Percentiles rank a stretch among this genome's conserved stretches.
Evolutionary conservation across 2,329 filamentous ascomycete genomes (phyloP).

Genomic region (Sporothrix dimorphospora): DNA sequence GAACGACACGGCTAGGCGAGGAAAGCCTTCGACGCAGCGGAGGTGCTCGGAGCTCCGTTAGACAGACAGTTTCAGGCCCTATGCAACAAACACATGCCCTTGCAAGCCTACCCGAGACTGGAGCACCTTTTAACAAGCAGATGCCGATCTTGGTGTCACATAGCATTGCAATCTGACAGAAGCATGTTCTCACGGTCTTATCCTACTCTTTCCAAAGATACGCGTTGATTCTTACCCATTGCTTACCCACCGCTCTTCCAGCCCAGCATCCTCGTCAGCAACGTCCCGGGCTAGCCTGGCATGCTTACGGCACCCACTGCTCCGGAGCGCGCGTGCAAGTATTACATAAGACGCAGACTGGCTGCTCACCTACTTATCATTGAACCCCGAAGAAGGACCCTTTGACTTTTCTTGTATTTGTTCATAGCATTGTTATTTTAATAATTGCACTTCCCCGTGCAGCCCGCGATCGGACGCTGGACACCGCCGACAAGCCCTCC

Average conservation of each 20-base stretch:
- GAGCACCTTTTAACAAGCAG: not conserved
- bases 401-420: not conserved
- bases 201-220: not conserved
- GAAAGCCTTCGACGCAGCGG: slow-evolving; percentile 2
- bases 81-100: not conserved
- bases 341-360: not conserved
- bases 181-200: not conserved
- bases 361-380: not conserved
- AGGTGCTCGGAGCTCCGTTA: slow-evolving; percentile 25
- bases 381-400: not conserved
- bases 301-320: not conserved
- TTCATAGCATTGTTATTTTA: slow-evolving; percentile 16
- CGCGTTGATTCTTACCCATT: no score
- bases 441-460: not conserved
- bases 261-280: not conserved
- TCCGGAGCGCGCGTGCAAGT: not conserved
- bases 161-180: not conserved
- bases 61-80: not conserved
- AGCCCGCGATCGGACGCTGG: not conserved
- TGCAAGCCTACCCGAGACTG: not conserved
- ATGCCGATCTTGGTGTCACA: not conserved
- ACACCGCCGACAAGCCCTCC: slow-evolving; percentile 24
- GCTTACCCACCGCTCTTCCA: not conserved
- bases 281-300: not conserved
- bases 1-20: slow-evolving; percentile 24